Percentiles rank a stretch among this genome's conserved stretches.
Conservation (phyloP, 495 filamentous ascomycete species). For the Cercophora samala region DNA sequence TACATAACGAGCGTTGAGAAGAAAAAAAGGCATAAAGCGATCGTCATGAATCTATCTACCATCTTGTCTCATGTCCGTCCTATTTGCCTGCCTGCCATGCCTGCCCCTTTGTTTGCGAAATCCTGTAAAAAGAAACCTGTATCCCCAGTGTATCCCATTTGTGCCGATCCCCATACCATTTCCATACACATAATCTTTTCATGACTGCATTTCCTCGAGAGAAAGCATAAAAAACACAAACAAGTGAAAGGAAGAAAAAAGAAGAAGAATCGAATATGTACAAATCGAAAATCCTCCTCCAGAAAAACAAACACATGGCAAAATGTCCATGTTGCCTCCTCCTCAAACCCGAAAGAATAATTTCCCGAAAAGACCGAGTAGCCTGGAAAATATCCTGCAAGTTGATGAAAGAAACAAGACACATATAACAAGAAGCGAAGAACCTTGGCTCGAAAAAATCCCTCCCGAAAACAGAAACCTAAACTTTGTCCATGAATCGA, state of each 20-base stretch:
- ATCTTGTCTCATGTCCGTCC: not conserved
- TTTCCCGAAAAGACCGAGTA: not conserved
- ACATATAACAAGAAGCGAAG: slow-evolving; percentile 20
- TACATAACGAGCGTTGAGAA: too few species aligned
- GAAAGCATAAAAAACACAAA: not conserved
- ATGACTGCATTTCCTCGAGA: not conserved
- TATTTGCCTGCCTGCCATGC: too few species aligned
- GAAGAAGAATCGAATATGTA: not conserved
- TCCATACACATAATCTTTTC: not conserved
- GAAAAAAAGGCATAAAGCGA: not conserved
- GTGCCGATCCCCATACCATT: not conserved
- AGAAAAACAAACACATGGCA: not conserved
- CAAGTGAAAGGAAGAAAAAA: not conserved
- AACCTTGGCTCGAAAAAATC: not conserved
- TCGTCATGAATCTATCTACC: not conserved
- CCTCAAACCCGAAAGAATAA: not conserved
- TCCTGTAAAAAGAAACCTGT: too few species aligned
- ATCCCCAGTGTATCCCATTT: not conserved
- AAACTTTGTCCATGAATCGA: slow-evolving; percentile 7
- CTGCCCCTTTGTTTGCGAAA: not conserved
- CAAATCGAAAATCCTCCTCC: not conserved
- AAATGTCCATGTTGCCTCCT: not conserved
- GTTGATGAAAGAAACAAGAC: slow-evolving; percentile 1
- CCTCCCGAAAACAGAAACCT: not conserved
- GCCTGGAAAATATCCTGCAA: slow-evolving; percentile 3